Conservation (phyloP, 2,329 filamentous ascomycete species). For the Beauveria bassiana region DNA sequence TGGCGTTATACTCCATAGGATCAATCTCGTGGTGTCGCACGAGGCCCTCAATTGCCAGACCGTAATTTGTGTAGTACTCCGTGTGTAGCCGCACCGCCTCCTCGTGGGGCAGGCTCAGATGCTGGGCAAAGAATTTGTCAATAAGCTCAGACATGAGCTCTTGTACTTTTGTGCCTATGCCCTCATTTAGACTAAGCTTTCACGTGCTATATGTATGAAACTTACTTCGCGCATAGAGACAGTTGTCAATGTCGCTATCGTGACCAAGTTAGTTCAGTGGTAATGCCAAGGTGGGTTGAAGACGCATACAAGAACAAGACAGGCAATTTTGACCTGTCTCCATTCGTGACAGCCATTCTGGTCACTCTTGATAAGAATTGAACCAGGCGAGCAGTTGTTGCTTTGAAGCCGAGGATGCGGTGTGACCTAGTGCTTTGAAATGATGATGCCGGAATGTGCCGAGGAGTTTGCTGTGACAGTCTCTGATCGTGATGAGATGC, state of each 20-base stretch:
- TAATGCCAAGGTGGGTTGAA: background rate
- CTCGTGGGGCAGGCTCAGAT: conserved; percentile 64
- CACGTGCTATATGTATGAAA: conserved; percentile 3
- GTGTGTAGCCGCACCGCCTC: conserved; percentile 82
- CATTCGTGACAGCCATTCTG: conserved; percentile 27
- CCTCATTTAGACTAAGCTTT: conserved; percentile 1
- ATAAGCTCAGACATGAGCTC: conserved; percentile 85
- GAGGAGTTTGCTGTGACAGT: background rate
- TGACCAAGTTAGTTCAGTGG: background rate
- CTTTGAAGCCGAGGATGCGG: background rate
- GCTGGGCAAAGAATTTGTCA: conserved; percentile 52
- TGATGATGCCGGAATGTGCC: background rate
- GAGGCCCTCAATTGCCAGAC: conserved; percentile 92
- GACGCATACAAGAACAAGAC: conserved; percentile 36
- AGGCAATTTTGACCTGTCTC: conserved; percentile 26
- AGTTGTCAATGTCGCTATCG: conserved; percentile 93
- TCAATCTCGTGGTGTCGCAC: conserved; percentile 93
- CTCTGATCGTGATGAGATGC: background rate
- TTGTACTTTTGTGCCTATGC: conserved; percentile 66
- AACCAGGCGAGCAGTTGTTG: background rate
- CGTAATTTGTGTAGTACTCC: conserved; percentile 93
- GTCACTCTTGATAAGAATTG: background rate
- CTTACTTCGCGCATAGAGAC: conserved; percentile 82
- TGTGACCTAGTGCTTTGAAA: background rate
- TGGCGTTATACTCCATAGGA: conserved; percentile 84